phyloP scores from a whole-genome alignment of 2,329 filamentous ascomycete genomes.

The Aaosphaeria pasadenensis region DNA sequence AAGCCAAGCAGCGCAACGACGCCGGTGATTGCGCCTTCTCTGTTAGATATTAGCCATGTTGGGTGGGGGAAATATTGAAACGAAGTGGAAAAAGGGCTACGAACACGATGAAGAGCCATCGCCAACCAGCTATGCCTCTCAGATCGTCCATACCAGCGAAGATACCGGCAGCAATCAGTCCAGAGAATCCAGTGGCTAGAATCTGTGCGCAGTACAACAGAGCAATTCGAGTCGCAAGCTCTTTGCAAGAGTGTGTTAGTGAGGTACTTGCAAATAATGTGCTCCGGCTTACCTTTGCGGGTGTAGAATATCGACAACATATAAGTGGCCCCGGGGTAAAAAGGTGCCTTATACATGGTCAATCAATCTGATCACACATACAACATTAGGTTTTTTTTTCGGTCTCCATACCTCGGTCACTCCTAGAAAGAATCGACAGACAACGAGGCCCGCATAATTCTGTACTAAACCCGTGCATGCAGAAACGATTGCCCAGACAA shows the following conservation, averaged over 20 bases:
- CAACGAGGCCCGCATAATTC: constrained; percentile 64
- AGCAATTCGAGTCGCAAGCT: constrained; percentile 36
- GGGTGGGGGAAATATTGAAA: not conserved
- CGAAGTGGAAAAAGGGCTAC: not conserved
- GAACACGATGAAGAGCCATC: constrained; percentile 25
- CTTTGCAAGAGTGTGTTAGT: constrained; percentile 25
- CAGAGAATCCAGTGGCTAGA: constrained; percentile 34
- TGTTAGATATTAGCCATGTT: not conserved
- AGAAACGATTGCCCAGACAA: constrained; percentile 35
- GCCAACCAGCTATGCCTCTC: constrained; percentile 20
- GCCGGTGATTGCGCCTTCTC: constrained; percentile 21
- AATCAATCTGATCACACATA: not conserved
- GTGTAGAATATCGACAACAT: constrained; percentile 67
- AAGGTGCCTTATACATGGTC: constrained; percentile 19
- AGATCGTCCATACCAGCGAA: constrained; percentile 11
- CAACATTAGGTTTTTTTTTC: too few species aligned
- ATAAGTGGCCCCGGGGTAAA: constrained; percentile 61
- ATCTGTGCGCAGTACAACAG: constrained; percentile 30
- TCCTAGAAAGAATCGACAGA: constrained; percentile 66
- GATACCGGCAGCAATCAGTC: constrained; percentile 34
- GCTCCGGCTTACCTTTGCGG: constrained; percentile 51
- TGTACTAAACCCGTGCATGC: constrained; percentile 61
- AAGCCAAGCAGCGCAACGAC: constrained; percentile 27
- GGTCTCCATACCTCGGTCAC: constrained; percentile 8
- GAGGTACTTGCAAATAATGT: constrained; percentile 57